Evolutionary conservation across 441 rosid species (phyloP), one percentile per base, ranked within the genome.

Genomic region (Erodium moschatum): DNA sequence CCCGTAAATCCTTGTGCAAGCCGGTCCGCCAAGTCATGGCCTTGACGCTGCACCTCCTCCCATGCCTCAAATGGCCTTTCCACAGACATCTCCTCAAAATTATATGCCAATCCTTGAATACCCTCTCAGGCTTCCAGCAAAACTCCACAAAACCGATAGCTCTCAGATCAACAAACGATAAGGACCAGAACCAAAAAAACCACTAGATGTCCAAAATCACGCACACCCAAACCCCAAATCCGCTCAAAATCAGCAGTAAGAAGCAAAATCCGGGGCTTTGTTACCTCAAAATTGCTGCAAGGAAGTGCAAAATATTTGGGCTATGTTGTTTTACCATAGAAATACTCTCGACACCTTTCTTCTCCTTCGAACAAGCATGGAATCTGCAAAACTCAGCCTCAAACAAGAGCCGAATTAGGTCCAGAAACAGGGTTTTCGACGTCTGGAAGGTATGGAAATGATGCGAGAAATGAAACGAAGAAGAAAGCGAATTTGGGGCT

Each of bases 1-100:
- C 96, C 98, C 0, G 90, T 81, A 70, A 92, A 89, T 1, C 98
- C 96, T 72, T 92, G 98, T 5, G 98, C 88, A 6, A 92, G 79
- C 69, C 93, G 72, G 73, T 86, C 97, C 13, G 97, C 97, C 8
- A 91, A 75, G 85, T 89, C 97, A 74, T 81, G 93, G 6, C 97
- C 96, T 64, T 91, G 97, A 69, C 97, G 78, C 27, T 58, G 63
- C 63, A 58, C 63, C 63, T 58, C 75, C 12, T 72, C 70, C 70
- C 74, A 72, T 66, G 74, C 70, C 50, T 66, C 70, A 38, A 72
- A 66, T 3, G 74, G 40, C 62, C 74, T 66, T 46, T 66, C 70
- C 74, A 58, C 70, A 21, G 74, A 38, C 74, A 72, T 66, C 67
- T 33, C 31, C 31, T 29, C 2, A 16, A 46, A 40, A 21, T 5